phyloP scores from a whole-genome alignment of 805 yeast genomes.

The Teunomyces panamensis region DNA sequence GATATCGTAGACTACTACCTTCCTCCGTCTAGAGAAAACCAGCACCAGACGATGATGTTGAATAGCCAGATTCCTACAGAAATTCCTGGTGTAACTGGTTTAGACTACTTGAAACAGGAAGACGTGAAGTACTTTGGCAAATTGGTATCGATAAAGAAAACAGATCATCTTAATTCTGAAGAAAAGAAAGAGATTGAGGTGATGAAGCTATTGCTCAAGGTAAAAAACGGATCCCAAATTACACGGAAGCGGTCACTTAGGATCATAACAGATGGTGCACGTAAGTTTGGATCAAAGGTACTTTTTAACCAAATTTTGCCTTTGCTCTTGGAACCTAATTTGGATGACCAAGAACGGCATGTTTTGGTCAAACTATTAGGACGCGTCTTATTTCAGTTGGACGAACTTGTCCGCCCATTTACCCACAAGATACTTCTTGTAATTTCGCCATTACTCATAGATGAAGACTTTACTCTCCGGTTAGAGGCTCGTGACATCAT shows the following conservation, averaged over 20 bases:
- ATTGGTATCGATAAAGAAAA: constrained; percentile 34
- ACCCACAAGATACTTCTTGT: constrained; percentile 71
- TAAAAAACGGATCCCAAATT: constrained; percentile 75
- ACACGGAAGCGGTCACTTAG: constrained; percentile 69
- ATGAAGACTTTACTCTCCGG: constrained; percentile 73
- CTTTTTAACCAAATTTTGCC: constrained; percentile 75
- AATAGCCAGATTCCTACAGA: constrained; percentile 43
- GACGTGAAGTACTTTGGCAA: constrained; percentile 73
- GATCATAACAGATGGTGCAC: constrained; percentile 60
- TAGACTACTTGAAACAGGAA: constrained; percentile 66
- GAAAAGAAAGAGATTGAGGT: constrained; percentile 61
- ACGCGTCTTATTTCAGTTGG: constrained; percentile 63
- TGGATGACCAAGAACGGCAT: constrained; percentile 84
- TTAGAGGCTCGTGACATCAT: constrained; percentile 78
- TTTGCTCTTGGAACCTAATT: constrained; percentile 61
- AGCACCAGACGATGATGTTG: constrained; percentile 20
- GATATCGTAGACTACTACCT: constrained; percentile 46
- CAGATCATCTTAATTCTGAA: constrained; percentile 39
- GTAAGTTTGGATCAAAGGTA: constrained; percentile 63
- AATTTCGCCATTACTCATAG: constrained; percentile 74
- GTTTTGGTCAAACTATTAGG: constrained; percentile 73
- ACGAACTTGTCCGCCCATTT: constrained; percentile 64
- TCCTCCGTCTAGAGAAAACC: constrained; percentile 45
- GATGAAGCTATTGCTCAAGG: constrained; percentile 59
- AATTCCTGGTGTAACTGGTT: constrained; percentile 62